Evolutionary conservation across 768 basidiomycete species (phyloP).

Genomic region (Suillus tomentosus): DNA sequence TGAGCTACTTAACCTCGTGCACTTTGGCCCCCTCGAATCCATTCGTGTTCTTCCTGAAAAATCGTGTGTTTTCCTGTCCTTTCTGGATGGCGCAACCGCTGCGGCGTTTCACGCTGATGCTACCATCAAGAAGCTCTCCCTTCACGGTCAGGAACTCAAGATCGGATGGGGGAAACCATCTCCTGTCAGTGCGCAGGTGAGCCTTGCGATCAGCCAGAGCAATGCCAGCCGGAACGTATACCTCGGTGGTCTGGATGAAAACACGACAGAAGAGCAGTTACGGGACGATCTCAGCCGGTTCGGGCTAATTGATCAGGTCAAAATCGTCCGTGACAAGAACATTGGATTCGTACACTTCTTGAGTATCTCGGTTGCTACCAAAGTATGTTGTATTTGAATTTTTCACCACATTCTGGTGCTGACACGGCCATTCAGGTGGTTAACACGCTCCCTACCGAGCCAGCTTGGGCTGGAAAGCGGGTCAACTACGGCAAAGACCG

Average conservation of each 20-base stretch:
- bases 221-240: slow-evolving; percentile 97
- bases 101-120: slow-evolving; percentile 98
- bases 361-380: slow-evolving; percentile 91
- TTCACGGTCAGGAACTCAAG: slow-evolving; percentile 96
- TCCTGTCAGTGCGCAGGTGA: slow-evolving; percentile 83
- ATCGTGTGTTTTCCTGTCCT: slow-evolving; percentile 96
- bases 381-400: slow-evolving; percentile 55
- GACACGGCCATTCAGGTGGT: slow-evolving; percentile 65
- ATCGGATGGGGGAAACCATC: slow-evolving; percentile 99
- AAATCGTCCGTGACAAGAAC: slow-evolving; percentile 99
- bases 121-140: slow-evolving; percentile 86
- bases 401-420: background rate
- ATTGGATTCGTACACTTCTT: slow-evolving; percentile 99
- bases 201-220: slow-evolving; percentile 85
- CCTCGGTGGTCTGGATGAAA: slow-evolving; percentile 89
- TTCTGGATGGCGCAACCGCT: slow-evolving; percentile 90
- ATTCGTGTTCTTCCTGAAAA: slow-evolving; percentile 96
- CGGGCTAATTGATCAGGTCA: slow-evolving; percentile 97
- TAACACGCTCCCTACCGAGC: slow-evolving; percentile 87
- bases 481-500: slow-evolving; percentile 99
- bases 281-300: slow-evolving; percentile 91
- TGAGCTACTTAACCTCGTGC: slow-evolving; percentile 95
- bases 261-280: slow-evolving; percentile 87
- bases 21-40: slow-evolving; percentile 94
- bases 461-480: slow-evolving; percentile 92